These are phyloP conservation scores for Exophiala sp. DNA, from an alignment of 2,329 filamentous ascomycete genomes.

Conservation along the genomic window DNA sequence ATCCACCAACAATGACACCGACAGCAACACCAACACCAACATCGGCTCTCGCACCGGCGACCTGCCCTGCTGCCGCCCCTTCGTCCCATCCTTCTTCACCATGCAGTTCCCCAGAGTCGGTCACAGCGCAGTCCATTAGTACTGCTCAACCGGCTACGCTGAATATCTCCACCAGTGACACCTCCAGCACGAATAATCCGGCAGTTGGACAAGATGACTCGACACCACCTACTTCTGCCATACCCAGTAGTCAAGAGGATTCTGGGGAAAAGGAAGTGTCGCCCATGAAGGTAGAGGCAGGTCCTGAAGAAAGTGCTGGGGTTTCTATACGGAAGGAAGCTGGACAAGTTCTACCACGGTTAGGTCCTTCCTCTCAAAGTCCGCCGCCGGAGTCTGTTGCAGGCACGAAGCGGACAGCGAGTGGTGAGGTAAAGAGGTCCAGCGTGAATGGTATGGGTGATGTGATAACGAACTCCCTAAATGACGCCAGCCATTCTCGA, in stretches of 20 bases:
- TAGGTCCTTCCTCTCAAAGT: slow-evolving; percentile 16
- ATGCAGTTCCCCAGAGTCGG: slow-evolving; percentile 6
- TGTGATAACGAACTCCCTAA: slow-evolving; percentile 1
- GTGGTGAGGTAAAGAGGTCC: slow-evolving; percentile 22
- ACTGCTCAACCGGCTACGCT: slow-evolving; percentile 9
- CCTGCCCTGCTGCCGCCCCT: neutral
- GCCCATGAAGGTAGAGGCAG: slow-evolving; percentile 5
- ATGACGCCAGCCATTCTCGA: slow-evolving; percentile 13
- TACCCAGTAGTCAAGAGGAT: slow-evolving; percentile 18
- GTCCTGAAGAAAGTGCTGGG: slow-evolving; percentile 2
- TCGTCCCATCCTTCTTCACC: neutral
- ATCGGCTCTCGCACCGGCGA: slow-evolving; percentile 9
- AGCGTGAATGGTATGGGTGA: slow-evolving; percentile 21
- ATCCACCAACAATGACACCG: slow-evolving; percentile 13
- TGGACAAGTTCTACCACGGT: slow-evolving; percentile 1
- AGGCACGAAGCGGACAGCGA: slow-evolving; percentile 24
- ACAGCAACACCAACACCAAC: too few species aligned
- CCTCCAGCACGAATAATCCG: slow-evolving; percentile 6
- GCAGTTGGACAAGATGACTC: slow-evolving; percentile 10
- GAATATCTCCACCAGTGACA: slow-evolving; percentile 15
- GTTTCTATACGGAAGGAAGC: neutral
- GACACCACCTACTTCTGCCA: slow-evolving; percentile 21
- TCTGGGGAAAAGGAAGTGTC: slow-evolving; percentile 8
- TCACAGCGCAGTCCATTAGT: slow-evolving; percentile 3
- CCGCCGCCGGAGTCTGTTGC: slow-evolving; percentile 11